phyloP scores from a whole-genome alignment of 192 early-diverging fungal genomes.

The Gamsiella multidivaricata region DNA sequence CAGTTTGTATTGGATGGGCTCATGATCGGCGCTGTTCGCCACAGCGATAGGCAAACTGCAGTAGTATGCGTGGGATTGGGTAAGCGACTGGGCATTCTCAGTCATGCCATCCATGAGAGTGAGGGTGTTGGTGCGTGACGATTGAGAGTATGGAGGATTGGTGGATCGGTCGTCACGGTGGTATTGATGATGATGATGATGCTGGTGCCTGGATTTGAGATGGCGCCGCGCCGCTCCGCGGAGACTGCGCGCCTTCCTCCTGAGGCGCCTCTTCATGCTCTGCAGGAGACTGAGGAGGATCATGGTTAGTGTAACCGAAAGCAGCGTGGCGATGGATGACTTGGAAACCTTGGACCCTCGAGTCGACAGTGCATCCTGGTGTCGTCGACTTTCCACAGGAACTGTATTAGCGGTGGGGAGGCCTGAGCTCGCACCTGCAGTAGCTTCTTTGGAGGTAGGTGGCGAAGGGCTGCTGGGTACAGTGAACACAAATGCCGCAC shows the following conservation, averaged over 20 bases:
- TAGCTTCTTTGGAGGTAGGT: neutral
- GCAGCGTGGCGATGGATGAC: conserved; percentile 35
- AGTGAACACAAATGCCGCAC: conserved; percentile 6
- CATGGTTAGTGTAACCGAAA: conserved; percentile 47
- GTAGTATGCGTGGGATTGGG: conserved; percentile 9
- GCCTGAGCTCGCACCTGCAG: neutral
- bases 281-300: conserved; percentile 49
- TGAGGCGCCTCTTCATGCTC: conserved; percentile 27
- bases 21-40: neutral
- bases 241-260: conserved; percentile 10
- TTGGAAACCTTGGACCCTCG: conserved; percentile 23
- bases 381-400: neutral
- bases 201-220: conserved; percentile 2
- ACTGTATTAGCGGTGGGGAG: too few species aligned
- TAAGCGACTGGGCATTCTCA: conserved; percentile 8
- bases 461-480: neutral
- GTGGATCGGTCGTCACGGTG: conserved; percentile 14
- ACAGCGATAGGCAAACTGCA: neutral
- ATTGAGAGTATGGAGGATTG: conserved; percentile 8
- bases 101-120: conserved; percentile 17
- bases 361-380: neutral
- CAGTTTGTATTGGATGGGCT: neutral
- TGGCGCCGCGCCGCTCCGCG: conserved; percentile 10
- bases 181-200: too few species aligned
- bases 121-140: conserved; percentile 5